phyloP scores from a whole-genome alignment of 306 rosid species.

The Psophocarpus tetragonolobus region DNA sequence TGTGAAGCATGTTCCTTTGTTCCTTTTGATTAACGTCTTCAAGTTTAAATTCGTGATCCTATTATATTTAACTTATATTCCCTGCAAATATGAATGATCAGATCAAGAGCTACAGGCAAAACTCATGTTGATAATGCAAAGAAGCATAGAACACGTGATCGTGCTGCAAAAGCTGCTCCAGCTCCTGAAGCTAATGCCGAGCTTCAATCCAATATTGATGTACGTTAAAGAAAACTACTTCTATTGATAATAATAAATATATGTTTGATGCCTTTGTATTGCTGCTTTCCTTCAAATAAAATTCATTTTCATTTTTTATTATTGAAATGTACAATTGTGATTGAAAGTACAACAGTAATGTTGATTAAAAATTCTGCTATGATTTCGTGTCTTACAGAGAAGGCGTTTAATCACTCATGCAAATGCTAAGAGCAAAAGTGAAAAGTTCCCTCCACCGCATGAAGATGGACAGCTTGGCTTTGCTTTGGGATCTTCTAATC shows the following conservation, averaged over 20 bases:
- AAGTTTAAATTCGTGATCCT: conserved; percentile 17
- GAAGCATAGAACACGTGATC: conserved; percentile 69
- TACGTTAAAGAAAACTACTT: conserved; percentile 42
- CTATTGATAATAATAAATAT: conserved; percentile 1
- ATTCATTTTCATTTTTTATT: not conserved
- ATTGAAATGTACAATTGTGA: not conserved
- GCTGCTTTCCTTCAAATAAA: not conserved
- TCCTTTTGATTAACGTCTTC: not conserved
- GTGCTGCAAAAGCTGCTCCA: conserved; percentile 59
- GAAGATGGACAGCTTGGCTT: conserved; percentile 87
- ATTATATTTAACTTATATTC: not conserved
- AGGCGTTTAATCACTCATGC: conserved; percentile 80
- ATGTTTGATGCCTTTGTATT: not conserved
- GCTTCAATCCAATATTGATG: conserved; percentile 83
- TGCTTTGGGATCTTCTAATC: conserved; percentile 81
- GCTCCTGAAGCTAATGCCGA: conserved; percentile 96
- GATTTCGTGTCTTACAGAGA: conserved; percentile 62
- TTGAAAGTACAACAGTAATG: not conserved
- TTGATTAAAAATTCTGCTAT: conserved; percentile 7
- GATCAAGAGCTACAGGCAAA: conserved; percentile 73
- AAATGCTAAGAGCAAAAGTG: conserved; percentile 97
- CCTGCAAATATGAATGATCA: conserved; percentile 38
- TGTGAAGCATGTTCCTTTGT: not conserved
- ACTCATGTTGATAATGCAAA: conserved; percentile 66
- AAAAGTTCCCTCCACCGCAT: conserved; percentile 95